Conservation (phyloP, 2,329 filamentous ascomycete species). For the Trichoderma endophyticum region DNA sequence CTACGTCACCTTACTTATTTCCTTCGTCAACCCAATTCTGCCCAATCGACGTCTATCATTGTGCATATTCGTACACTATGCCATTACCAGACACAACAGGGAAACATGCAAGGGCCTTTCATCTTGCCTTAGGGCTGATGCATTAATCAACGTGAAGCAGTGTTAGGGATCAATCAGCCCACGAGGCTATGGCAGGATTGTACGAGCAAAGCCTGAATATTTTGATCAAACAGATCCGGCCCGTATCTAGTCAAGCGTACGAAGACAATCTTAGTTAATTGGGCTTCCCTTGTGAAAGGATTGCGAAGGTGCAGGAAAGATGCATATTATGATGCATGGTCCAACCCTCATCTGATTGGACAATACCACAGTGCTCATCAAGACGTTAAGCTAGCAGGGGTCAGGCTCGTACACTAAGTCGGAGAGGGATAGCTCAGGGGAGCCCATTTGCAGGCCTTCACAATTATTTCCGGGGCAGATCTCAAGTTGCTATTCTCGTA, state of each 20-base stretch:
- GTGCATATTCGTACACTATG: slow-evolving; percentile 7
- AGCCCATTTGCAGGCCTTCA: not conserved
- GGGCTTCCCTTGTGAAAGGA: not conserved
- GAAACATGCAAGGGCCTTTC: not conserved
- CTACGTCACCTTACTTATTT: too few species aligned
- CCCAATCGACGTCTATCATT: not conserved
- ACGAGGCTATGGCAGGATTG: not conserved
- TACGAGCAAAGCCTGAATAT: not conserved
- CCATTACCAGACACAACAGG: not conserved
- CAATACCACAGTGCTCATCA: not conserved
- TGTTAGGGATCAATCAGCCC: not conserved
- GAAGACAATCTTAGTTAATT: not conserved
- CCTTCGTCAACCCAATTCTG: not conserved
- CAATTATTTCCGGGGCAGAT: not conserved
- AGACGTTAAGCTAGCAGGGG: not conserved
- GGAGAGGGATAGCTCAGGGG: not conserved
- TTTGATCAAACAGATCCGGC: not conserved
- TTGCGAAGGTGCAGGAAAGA: not conserved
- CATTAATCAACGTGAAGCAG: not conserved
- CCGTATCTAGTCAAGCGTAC: not conserved
- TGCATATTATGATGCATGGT: not conserved
- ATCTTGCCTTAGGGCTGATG: not conserved
- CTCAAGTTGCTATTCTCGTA: not conserved
- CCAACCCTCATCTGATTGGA: not conserved
- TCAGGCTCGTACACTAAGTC: slow-evolving; percentile 14